Conservation (phyloP, 345 rosid genomes). For the Draba incana region DNA sequence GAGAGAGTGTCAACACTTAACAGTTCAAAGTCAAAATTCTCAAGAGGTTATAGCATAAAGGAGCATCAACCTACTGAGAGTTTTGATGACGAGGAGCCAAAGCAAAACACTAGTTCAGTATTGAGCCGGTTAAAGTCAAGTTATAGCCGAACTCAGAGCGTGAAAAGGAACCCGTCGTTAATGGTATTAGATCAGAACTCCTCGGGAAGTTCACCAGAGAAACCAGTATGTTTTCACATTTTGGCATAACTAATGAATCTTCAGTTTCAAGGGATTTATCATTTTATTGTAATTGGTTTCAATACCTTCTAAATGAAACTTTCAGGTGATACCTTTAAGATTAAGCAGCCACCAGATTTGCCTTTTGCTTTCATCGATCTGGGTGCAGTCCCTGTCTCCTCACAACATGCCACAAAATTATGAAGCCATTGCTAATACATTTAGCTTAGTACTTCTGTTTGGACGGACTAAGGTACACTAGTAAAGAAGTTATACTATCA, state of each 20-base stretch:
- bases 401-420: slow-evolving; percentile 65
- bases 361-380: slow-evolving; percentile 65
- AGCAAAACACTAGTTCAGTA: slow-evolving; percentile 46
- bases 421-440: slow-evolving; percentile 83
- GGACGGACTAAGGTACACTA: slow-evolving; percentile 62
- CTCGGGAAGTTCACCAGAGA: slow-evolving; percentile 38
- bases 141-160: slow-evolving; percentile 50
- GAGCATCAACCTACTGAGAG: slow-evolving; percentile 16
- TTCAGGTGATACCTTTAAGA: slow-evolving; percentile 56
- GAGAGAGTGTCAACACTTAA: slow-evolving; percentile 49
- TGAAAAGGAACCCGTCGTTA: slow-evolving; percentile 37
- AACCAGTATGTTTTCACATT: slow-evolving; percentile 39
- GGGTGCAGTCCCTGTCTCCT: slow-evolving; percentile 77
- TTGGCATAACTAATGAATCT: neutral
- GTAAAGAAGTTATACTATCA: neutral
- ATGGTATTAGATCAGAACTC: slow-evolving; percentile 39
- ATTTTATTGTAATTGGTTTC: slow-evolving; percentile 5
- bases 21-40: slow-evolving; percentile 48
- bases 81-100: slow-evolving; percentile 37
- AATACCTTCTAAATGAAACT: slow-evolving; percentile 4
- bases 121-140: slow-evolving; percentile 57
- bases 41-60: slow-evolving; percentile 39
- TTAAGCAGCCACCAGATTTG: slow-evolving; percentile 74
- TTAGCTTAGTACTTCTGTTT: slow-evolving; percentile 62
- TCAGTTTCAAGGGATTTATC: neutral